A percentile compares a stretch with the other conserved stretches of the same genome.
Conservation (phyloP, 164 flowering plant species). For the Taxillus chinensis region DNA sequence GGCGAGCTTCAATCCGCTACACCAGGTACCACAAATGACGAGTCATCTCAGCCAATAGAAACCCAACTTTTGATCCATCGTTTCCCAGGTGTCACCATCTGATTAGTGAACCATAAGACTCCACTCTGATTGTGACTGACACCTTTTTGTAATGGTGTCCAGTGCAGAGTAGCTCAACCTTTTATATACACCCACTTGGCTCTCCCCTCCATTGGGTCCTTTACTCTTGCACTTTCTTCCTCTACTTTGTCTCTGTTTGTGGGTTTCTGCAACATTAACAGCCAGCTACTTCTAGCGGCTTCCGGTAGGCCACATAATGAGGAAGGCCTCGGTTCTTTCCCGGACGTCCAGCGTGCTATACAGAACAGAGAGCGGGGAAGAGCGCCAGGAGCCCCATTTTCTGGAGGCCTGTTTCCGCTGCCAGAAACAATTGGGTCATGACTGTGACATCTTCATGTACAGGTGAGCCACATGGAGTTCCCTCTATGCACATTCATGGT, state of each 20-base stretch:
- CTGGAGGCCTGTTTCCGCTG: constrained; percentile 44
- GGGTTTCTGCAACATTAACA: background rate
- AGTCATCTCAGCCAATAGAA: too few species aligned
- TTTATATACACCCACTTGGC: too few species aligned
- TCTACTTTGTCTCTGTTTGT: background rate
- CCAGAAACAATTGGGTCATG: constrained; percentile 25
- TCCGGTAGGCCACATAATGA: background rate
- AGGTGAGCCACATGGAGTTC: constrained; percentile 17
- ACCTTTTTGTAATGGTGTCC: too few species aligned
- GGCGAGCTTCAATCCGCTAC: too few species aligned
- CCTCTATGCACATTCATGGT: background rate
- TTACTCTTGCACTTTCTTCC: too few species aligned
- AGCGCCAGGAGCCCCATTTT: constrained; percentile 26
- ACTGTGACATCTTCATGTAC: constrained; percentile 58
- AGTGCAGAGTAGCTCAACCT: too few species aligned
- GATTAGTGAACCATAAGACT: too few species aligned
- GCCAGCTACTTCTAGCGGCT: background rate
- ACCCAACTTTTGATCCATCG: too few species aligned
- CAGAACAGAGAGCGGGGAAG: constrained; percentile 18
- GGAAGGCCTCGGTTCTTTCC: background rate
- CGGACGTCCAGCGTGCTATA: constrained; percentile 6
- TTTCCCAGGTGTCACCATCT: too few species aligned
- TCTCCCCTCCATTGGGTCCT: too few species aligned
- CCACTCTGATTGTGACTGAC: too few species aligned
- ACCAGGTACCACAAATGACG: too few species aligned